Base-by-base conservation (phyloP, 2,329 filamentous ascomycete species). In the Phialocephala subalpina region DNA sequence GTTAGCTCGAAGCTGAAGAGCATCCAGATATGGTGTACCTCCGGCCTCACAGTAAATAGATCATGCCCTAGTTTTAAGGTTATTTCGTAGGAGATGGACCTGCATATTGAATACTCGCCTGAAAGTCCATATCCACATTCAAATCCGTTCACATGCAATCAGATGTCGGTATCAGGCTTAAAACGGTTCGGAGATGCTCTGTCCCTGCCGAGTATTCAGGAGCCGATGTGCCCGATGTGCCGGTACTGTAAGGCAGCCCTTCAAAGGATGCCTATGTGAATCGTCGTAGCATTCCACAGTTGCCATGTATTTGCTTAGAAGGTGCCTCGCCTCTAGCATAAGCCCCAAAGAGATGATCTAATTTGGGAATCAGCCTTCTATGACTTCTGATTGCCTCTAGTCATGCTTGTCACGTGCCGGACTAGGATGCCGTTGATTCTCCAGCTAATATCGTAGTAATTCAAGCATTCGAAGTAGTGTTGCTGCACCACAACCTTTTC, bases 401-500 rank as follows among this genome's bases (percentile, higher is more conserved):
- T 20, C 9, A 25, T n/a, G 18, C 20, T 11, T 7, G 45, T 25
- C 45, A 49, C n/a, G 45, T 22, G 45, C n/a, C 20, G n/a, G 45
- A n/a, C 6, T 18, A 7, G 16, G 42, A 20, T 12, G 9, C 29
- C 29, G 4, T 33, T 33, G 29, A 33, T 33, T 33, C 29, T 33
- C 29, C 29, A 33, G 29, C 16, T 42, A 42, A 42, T 18, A 49
- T 22, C 45, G n/a, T 49, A 7, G 45, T 49, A 49, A 49, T 49
- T 49, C 29, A 9, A 33, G 20, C n/a, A 49, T n/a, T 49, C 45
- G 20, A 22, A 22, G 45, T 49, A 25, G n/a, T 49, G 11, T n/a
- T 49, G n/a, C 45, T 49, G n/a, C 29, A 58, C 36, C 20, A 35
- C 20, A 58, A 40, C 55, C 33, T 22, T n/a, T 36, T 60, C 58